Evolutionary conservation across 495 filamentous ascomycete genomes (phyloP).

Genomic region (Aspergillus incahuasiensis): DNA sequence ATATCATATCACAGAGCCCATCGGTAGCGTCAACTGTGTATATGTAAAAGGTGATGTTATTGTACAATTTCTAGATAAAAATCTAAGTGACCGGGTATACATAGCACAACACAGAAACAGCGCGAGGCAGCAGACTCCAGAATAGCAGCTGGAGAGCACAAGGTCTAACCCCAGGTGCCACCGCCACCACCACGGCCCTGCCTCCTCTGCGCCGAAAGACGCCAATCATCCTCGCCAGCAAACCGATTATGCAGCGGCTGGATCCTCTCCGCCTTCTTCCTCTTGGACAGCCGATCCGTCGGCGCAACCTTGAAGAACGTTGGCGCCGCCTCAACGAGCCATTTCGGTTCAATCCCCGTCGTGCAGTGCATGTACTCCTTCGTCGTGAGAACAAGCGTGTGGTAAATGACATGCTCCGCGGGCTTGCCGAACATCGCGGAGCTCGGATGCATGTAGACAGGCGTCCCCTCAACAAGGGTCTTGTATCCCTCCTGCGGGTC

Average conservation of each 20-base stretch:
- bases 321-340: slow-evolving; percentile 86
- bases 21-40: no score
- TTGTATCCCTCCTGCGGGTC: slow-evolving; percentile 96
- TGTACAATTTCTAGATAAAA: not conserved
- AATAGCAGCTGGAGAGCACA: slow-evolving; percentile 7
- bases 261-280: slow-evolving; percentile 91
- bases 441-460: slow-evolving; percentile 88
- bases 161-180: slow-evolving; percentile 82
- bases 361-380: slow-evolving; percentile 98
- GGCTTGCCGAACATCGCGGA: slow-evolving; percentile 93
- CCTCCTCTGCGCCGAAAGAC: slow-evolving; percentile 80
- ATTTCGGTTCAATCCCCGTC: slow-evolving; percentile 87
- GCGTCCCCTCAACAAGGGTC: slow-evolving; percentile 90
- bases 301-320: slow-evolving; percentile 98
- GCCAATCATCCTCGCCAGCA: slow-evolving; percentile 88
- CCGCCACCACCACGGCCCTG: slow-evolving; percentile 86
- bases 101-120: not conserved
- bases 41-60: not conserved
- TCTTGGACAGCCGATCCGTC: slow-evolving; percentile 79
- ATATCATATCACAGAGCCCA: not conserved
- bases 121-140: not conserved
- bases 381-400: slow-evolving; percentile 81
- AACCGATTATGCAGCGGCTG: slow-evolving; percentile 92
- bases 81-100: slow-evolving; percentile 7
- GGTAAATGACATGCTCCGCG: slow-evolving; percentile 92